These are phyloP conservation scores for Hsuehochloa calcarea DNA, from an alignment of 176 grass and related monocot species.

Conservation along the genomic window DNA sequence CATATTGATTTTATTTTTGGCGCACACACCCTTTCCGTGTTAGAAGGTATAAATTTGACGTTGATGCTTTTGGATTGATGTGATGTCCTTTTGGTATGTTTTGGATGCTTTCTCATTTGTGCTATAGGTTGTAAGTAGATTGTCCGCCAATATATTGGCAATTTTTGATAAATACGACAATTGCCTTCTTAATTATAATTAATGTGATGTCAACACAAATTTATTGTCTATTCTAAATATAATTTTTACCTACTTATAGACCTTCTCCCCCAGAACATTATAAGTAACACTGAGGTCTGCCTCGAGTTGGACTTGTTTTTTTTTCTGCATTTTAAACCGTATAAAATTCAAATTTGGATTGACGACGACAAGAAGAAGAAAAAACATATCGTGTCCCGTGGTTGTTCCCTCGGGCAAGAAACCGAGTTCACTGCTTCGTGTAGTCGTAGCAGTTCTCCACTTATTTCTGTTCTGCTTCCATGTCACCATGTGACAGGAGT, in stretches of 20 bases:
- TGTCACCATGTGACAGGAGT: not conserved
- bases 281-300: not conserved
- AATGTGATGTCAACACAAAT: not conserved
- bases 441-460: not conserved
- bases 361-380: not conserved
- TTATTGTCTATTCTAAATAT: not conserved
- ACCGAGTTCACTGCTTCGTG: not conserved
- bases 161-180: not conserved
- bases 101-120: not conserved
- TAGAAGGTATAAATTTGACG: not conserved
- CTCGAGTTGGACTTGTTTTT: not conserved
- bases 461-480: not conserved
- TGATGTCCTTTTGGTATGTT: too few relatives aligned
- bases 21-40: not conserved
- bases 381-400: not conserved
- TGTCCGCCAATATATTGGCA: not conserved
- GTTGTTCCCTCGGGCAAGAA: not conserved
- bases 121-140: not conserved
- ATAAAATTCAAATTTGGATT: not conserved
- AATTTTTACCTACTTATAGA: not conserved
- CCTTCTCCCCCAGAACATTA: not conserved
- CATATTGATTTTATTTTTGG: not conserved
- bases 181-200: rapidly evolving
- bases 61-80: too few relatives aligned
- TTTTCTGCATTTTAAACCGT: not conserved